Conservation (phyloP, 306 rosid genomes). For the Cucurbita argyrosperma region DNA sequence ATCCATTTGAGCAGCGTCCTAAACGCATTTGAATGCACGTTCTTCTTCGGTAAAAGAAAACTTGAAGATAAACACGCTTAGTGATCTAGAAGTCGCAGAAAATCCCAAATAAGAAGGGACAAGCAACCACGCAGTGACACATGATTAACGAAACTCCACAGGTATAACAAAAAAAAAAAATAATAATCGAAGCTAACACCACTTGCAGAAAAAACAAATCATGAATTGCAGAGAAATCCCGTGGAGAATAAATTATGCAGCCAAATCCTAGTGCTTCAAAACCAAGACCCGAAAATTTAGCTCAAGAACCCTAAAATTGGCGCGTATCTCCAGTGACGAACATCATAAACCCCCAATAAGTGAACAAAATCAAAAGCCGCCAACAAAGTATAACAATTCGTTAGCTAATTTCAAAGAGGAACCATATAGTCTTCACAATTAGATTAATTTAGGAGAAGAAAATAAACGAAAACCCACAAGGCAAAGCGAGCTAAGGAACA, state of each 20-base stretch:
- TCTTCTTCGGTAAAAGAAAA: not conserved
- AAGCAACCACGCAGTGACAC: not conserved
- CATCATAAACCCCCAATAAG: constrained; percentile 4
- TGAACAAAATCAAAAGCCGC: not conserved
- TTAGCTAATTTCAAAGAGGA: not conserved
- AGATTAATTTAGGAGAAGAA: not conserved
- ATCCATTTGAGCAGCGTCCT: not conserved
- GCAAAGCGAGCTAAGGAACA: not conserved
- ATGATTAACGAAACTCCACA: not conserved
- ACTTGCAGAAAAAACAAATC: not conserved
- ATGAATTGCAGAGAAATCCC: not conserved
- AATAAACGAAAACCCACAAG: not conserved
- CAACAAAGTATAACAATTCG: not conserved
- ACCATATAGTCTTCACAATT: not conserved
- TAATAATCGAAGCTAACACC: not conserved
- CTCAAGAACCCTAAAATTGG: constrained; percentile 5
- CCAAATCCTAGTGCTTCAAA: not conserved
- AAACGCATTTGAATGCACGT: not conserved
- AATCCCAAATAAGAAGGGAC: not conserved
- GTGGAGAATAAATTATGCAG: not conserved
- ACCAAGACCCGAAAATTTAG: not conserved
- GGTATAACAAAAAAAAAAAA: not conserved
- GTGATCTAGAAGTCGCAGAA: not conserved
- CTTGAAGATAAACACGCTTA: not conserved
- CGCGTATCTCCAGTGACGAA: not conserved